Conservation (phyloP, 768 basidiomycete genomes). For the Clavulina sp. region DNA sequence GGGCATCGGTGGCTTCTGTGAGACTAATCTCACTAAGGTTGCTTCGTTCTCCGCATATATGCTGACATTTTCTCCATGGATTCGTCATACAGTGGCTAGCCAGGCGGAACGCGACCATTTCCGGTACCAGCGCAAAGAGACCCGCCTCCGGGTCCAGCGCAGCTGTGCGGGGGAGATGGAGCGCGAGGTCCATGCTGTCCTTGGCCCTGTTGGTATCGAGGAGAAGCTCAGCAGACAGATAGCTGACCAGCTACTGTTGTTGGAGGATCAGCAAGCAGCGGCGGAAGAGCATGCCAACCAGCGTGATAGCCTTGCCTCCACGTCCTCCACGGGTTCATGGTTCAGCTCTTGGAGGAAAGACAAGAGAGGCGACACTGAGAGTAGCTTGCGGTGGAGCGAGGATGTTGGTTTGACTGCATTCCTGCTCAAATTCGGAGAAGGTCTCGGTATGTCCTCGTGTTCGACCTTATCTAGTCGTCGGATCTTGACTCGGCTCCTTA, state of each 20-base stretch:
- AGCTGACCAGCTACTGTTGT: constrained; percentile 43
- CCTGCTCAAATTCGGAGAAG: constrained; percentile 90
- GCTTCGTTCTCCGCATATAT: background rate
- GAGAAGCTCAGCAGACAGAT: constrained; percentile 63
- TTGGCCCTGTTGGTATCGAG: constrained; percentile 81
- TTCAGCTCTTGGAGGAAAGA: background rate
- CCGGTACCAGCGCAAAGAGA: constrained; percentile 58
- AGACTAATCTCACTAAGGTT: constrained; percentile 9
- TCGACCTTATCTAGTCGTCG: no score
- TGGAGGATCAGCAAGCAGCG: constrained; percentile 21
- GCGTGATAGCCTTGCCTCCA: background rate
- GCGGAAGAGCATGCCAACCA: constrained; percentile 33
- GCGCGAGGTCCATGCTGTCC: constrained; percentile 75
- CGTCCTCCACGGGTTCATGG: no score
- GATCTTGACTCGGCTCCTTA: background rate
- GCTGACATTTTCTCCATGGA: background rate
- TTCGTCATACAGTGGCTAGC: constrained; percentile 40
- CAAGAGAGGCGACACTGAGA: constrained; percentile 1
- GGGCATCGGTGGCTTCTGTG: constrained; percentile 90
- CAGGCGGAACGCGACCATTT: constrained; percentile 95
- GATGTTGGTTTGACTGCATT: constrained; percentile 84
- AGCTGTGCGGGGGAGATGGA: constrained; percentile 94
- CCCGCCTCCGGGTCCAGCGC: constrained; percentile 62
- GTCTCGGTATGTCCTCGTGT: constrained; percentile 42
- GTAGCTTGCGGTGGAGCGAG: constrained; percentile 37